Evolutionary conservation across 1,284 basidiomycete genomes (phyloP).

Genomic region (Neonothopanus nambi): DNA sequence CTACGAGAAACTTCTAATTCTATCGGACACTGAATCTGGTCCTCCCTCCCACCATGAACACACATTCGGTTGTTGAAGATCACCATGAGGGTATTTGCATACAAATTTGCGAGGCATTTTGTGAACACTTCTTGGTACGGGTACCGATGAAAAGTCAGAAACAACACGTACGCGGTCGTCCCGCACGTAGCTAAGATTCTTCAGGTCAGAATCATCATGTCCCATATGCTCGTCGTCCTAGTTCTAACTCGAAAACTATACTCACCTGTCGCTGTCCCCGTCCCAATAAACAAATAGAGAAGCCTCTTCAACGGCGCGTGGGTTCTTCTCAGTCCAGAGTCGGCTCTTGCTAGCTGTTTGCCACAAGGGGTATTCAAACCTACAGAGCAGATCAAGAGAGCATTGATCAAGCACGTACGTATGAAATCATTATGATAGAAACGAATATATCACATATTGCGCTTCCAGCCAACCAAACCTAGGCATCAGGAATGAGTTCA

Average conservation of each 20-base stretch:
- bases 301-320: background rate
- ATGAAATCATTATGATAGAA: constrained; percentile 41
- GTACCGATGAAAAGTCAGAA: too few species aligned
- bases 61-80: constrained; percentile 19
- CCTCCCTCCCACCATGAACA: constrained; percentile 7
- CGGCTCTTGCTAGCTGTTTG: background rate
- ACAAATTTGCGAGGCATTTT: constrained; percentile 30
- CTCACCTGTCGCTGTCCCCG: background rate
- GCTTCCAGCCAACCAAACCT: constrained; percentile 27
- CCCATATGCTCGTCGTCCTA: background rate
- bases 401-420: constrained; percentile 33
- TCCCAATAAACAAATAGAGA: background rate
- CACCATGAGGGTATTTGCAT: constrained; percentile 33
- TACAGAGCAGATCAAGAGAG: background rate
- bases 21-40: too few species aligned
- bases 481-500: constrained; percentile 3
- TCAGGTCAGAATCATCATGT: background rate
- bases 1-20: too few species aligned
- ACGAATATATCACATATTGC: constrained; percentile 30
- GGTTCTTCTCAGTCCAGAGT: background rate
- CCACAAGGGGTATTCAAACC: background rate
- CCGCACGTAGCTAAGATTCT: too few species aligned
- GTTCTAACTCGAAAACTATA: background rate
- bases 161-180: too few species aligned
- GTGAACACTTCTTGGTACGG: too few species aligned